Evolutionary conservation across 1,284 basidiomycete species (phyloP).

Genomic region (Cutaneotrichosporon cavernicola): DNA sequence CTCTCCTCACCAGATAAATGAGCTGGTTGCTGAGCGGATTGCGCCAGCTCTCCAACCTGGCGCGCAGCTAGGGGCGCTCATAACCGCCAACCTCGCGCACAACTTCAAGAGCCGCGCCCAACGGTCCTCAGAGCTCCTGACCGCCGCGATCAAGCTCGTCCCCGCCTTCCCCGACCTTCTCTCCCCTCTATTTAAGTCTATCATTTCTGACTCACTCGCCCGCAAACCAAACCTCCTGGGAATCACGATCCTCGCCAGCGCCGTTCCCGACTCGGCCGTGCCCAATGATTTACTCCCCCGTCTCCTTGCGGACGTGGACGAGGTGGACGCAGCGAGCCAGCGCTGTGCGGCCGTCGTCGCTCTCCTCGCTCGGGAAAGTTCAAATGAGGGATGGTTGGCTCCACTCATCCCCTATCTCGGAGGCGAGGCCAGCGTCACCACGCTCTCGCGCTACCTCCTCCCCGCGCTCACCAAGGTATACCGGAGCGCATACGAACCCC

Average conservation of each 20-base stretch:
- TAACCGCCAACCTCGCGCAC: constrained; percentile 31
- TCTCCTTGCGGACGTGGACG: constrained; percentile 31
- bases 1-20: constrained; percentile 11
- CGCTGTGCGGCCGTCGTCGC: constrained; percentile 34
- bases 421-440: constrained; percentile 18
- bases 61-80: constrained; percentile 20
- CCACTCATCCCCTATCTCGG: constrained; percentile 33
- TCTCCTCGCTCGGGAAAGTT: constrained; percentile 17
- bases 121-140: constrained; percentile 35
- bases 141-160: constrained; percentile 24
- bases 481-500: constrained; percentile 14
- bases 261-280: constrained; percentile 25
- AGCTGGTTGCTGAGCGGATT: constrained; percentile 21
- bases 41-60: constrained; percentile 30
- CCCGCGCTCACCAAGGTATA: constrained; percentile 33
- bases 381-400: constrained; percentile 14
- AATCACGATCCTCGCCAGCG: constrained; percentile 29
- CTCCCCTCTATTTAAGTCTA: constrained; percentile 32
- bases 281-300: constrained; percentile 25
- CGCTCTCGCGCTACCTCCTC: constrained; percentile 38
- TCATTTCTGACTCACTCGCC: constrained; percentile 19
- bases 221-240: constrained; percentile 27
- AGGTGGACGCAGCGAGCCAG: constrained; percentile 27
- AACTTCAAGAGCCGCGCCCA: constrained; percentile 28
- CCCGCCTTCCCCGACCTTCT: constrained; percentile 25